These are phyloP conservation scores for Trametes gibbosa DNA, from an alignment of 768 basidiomycete genomes.

Conservation along the genomic window DNA sequence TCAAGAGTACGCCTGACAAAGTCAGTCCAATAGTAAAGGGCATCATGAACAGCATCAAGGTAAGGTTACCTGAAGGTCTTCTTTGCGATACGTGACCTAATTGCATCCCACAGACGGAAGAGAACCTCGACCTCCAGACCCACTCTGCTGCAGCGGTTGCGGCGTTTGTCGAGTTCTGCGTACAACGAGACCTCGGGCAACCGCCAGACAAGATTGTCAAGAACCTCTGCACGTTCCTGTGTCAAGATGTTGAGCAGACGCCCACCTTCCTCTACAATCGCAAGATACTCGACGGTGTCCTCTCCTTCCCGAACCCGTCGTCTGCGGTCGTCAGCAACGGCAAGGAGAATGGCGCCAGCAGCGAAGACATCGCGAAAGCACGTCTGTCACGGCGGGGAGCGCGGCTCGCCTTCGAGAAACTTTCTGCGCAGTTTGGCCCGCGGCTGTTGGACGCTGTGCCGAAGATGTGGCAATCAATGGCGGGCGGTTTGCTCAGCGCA, in stretches of 20 bases:
- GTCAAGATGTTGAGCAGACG: constrained; percentile 85
- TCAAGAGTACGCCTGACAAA: constrained; percentile 84
- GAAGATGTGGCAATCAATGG: constrained; percentile 93
- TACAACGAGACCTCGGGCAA: constrained; percentile 66
- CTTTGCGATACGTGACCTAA: neutral
- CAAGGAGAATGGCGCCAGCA: constrained; percentile 45
- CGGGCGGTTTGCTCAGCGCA: constrained; percentile 66
- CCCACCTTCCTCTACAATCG: constrained; percentile 80
- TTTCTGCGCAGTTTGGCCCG: constrained; percentile 75
- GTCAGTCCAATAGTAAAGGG: constrained; percentile 95
- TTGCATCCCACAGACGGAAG: constrained; percentile 61
- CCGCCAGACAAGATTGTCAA: constrained; percentile 96
- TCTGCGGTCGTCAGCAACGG: constrained; percentile 29
- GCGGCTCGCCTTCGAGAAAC: constrained; percentile 71
- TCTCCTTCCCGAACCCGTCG: constrained; percentile 60
- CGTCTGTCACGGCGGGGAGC: constrained; percentile 84
- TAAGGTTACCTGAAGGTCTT: constrained; percentile 31
- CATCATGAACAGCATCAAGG: constrained; percentile 97
- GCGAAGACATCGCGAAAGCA: constrained; percentile 59
- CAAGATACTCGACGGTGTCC: constrained; percentile 64
- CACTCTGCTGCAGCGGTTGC: constrained; percentile 88
- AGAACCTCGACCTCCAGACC: constrained; percentile 82
- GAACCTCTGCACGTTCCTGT: constrained; percentile 95
- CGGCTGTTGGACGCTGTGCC: constrained; percentile 77
- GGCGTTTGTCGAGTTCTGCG: constrained; percentile 84